Base-by-base conservation (phyloP, 1,284 basidiomycete genomes). In the Cryptococcus hybrid region DNA sequence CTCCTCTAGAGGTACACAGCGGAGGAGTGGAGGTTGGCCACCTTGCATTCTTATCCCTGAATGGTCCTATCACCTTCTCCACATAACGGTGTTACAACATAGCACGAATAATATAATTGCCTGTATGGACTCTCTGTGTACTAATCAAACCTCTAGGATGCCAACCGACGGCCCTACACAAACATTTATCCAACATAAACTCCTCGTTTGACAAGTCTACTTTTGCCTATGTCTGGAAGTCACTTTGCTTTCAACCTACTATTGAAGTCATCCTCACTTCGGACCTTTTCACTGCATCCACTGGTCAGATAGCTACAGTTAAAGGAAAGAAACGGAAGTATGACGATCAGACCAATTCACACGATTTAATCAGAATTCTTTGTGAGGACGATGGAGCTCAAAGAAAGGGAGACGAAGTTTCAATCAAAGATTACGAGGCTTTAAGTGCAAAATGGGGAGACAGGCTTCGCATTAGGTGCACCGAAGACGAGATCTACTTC, bases 401-500 rank as follows among this genome's bases (percentile, higher is more conserved):
- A 42, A 47, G n/a, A 44, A 44, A 3, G 43, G 43, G 8, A 44
- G n/a, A 7, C 9, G 47, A 4, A 30, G 34, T 47, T 15, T 15
- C n/a, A 8, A 34, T 35, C 18, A 39, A 37, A 8, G 66, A 75
- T 51, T 61, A 70, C 7, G 40, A 39, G 5, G 59, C 51, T 1
- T 62, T 77, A 34, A 50, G 51, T 9, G 61, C 52, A 15, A 69
- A 66, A 51, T 74, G 73, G 63, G 71, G 73, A 2, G 55, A 61
- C 9, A 58, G 73, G n/a, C 45, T 77, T 15, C 58, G 75, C n/a
- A 58, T 77, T 1, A 58, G 73, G 15, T 70, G 70, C 36, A 68
- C 61, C 6, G 71, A 71, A 42, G 68, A 73, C 35, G 75, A 75
- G 52, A 69, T 75, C 51, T 75, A 75, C 58, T 71, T 65, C 48